Conservation (phyloP, 768 basidiomycete genomes). For the Guyanaporus albipodus region DNA sequence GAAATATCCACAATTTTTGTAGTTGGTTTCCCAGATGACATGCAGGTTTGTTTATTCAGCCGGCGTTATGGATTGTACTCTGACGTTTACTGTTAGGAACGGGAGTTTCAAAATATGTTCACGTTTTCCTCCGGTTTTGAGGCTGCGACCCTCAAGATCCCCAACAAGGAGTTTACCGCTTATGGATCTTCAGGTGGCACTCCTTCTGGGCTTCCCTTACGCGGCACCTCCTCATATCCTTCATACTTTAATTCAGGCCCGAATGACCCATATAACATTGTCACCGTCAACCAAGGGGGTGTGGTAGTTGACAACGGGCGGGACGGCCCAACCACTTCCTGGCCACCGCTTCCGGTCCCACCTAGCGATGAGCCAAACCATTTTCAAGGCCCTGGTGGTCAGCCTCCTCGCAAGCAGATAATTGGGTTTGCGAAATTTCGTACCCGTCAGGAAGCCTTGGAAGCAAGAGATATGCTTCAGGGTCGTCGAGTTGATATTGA, state of each 20-base stretch:
- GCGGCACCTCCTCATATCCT: constrained; percentile 33
- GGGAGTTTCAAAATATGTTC: constrained; percentile 99
- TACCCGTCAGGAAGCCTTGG: constrained; percentile 79
- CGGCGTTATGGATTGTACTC: constrained; percentile 8
- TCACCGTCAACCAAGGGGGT: constrained; percentile 78
- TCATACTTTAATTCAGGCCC: constrained; percentile 45
- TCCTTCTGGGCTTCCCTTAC: constrained; percentile 34
- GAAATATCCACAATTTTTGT: constrained; percentile 98
- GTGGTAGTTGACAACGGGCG: constrained; percentile 76
- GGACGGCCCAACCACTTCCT: constrained; percentile 68
- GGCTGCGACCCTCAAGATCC: constrained; percentile 96
- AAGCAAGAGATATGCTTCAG: constrained; percentile 83
- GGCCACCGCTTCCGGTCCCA: constrained; percentile 44
- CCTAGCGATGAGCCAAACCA: constrained; percentile 32
- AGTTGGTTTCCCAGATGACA: constrained; percentile 98
- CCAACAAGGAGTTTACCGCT: constrained; percentile 83
- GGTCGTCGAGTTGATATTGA: constrained; percentile 89
- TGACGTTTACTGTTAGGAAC: constrained; percentile 58
- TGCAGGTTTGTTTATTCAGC: constrained; percentile 65
- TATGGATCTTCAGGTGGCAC: constrained; percentile 49
- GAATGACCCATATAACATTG: constrained; percentile 81
- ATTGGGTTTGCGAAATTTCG: constrained; percentile 98
- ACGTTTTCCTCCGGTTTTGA: constrained; percentile 95
- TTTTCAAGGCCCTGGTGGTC: constrained; percentile 30
- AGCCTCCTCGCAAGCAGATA: constrained; percentile 84